Conservation (phyloP, 73 alveolate species). For the Paramecium pentaurelia region DNA sequence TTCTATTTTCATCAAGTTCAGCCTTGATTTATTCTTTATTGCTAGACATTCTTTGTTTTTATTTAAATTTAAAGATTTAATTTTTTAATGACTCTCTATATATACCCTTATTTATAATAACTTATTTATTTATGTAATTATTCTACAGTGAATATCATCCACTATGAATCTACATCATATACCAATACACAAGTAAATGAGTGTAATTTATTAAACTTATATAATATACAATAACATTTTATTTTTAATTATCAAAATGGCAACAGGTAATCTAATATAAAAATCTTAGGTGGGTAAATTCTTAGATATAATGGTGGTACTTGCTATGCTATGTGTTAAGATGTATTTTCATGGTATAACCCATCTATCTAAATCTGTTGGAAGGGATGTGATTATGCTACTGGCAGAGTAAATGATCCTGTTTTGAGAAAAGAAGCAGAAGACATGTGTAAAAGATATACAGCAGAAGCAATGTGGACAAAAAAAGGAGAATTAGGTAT, state of each 20-base stretch:
- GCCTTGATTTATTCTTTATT: background rate
- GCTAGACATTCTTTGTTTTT: background rate
- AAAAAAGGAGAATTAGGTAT: conserved; percentile 65
- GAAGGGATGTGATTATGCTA: conserved; percentile 87
- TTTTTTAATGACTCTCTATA: background rate
- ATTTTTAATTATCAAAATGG: background rate
- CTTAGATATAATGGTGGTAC: conserved; percentile 52
- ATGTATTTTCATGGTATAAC: conserved; percentile 61
- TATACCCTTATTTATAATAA: background rate
- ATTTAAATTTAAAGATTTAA: conserved; percentile 11
- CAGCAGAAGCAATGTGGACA: conserved; percentile 70
- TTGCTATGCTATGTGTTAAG: conserved; percentile 60
- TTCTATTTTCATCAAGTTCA: conserved; percentile 26
- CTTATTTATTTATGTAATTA: background rate
- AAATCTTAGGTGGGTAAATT: background rate
- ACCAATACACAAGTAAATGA: background rate
- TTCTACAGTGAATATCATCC: background rate
- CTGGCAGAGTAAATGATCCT: conserved; percentile 82
- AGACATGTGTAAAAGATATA: conserved; percentile 86
- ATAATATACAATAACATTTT: background rate
- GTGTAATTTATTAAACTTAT: background rate
- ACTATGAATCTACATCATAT: background rate
- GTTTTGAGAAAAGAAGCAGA: conserved; percentile 77
- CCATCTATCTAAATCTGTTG: conserved; percentile 69
- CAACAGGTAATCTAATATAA: background rate